Conservation (phyloP, 179 eudicot species). For the Silene vulgaris region DNA sequence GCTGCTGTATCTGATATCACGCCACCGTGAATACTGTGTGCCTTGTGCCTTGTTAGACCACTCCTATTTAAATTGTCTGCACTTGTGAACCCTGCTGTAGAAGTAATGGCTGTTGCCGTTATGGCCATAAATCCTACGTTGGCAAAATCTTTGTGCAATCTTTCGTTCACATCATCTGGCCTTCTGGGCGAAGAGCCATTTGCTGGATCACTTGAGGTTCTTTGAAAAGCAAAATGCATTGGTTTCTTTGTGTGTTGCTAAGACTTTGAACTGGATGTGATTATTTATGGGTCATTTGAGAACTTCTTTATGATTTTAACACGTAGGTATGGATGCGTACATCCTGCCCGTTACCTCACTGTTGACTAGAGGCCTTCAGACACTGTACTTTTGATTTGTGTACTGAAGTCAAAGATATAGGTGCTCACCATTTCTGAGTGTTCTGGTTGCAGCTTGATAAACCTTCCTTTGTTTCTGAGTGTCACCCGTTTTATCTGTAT, state of each 20-base stretch:
- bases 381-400: background rate
- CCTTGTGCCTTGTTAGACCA: slow-evolving; percentile 25
- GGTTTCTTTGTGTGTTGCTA: too few species aligned
- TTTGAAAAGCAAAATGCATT: background rate
- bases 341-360: too few species aligned
- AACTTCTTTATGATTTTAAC: too few species aligned
- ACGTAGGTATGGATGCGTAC: background rate
- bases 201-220: slow-evolving; percentile 22
- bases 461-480: slow-evolving; percentile 35
- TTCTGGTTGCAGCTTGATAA: slow-evolving; percentile 34
- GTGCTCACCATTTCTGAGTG: slow-evolving; percentile 35
- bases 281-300: too few species aligned
- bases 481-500: slow-evolving; percentile 25
- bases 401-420: background rate
- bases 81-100: slow-evolving; percentile 25
- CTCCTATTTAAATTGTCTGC: slow-evolving; percentile 30
- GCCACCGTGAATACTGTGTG: slow-evolving; percentile 28
- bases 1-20: slow-evolving; percentile 39
- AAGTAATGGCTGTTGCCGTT: slow-evolving; percentile 33
- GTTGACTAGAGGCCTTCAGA: too few species aligned
- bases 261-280: too few species aligned
- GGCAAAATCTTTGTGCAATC: slow-evolving; percentile 27
- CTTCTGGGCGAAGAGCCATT: background rate
- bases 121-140: slow-evolving; percentile 34
- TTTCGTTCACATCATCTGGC: slow-evolving; percentile 23